Evolutionary conservation across 1,139 yeast species (phyloP).

Genomic region (Candida buenavistaensis): DNA sequence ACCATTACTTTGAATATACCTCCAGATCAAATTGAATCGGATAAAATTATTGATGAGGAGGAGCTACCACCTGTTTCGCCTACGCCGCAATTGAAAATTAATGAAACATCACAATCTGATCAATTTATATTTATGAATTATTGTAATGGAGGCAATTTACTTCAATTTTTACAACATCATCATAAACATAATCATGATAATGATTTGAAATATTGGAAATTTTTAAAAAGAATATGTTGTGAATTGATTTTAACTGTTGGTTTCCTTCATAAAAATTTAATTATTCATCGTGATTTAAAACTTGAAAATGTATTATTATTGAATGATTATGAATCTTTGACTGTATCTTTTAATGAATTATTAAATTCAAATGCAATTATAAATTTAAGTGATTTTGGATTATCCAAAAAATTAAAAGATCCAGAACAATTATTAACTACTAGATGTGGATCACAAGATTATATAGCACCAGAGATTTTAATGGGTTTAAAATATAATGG

Average conservation of each 20-base stretch:
- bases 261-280: slow-evolving; percentile 65
- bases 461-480: slow-evolving; percentile 88
- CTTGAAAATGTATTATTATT: slow-evolving; percentile 74
- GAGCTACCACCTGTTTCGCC: slow-evolving; percentile 8
- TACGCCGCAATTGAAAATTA: neutral
- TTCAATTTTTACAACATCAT: slow-evolving; percentile 54
- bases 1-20: slow-evolving; percentile 24
- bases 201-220: slow-evolving; percentile 32
- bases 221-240: slow-evolving; percentile 61
- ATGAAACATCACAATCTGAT: slow-evolving; percentile 12
- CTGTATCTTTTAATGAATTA: slow-evolving; percentile 3
- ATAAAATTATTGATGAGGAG: slow-evolving; percentile 8
- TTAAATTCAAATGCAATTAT: slow-evolving; percentile 32
- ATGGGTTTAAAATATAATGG: slow-evolving; percentile 93
- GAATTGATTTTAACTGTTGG: slow-evolving; percentile 69
- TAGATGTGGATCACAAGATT: slow-evolving; percentile 94
- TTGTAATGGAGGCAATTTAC: slow-evolving; percentile 83
- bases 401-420: slow-evolving; percentile 66
- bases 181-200: slow-evolving; percentile 17
- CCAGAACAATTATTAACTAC: slow-evolving; percentile 68
- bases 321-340: slow-evolving; percentile 14
- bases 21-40: slow-evolving; percentile 21
- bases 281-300: slow-evolving; percentile 87
- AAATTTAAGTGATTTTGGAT: slow-evolving; percentile 84
- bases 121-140: slow-evolving; percentile 69